phyloP scores from a whole-genome alignment of 2,329 filamentous ascomycete genomes.

The Apiospora aurea region DNA sequence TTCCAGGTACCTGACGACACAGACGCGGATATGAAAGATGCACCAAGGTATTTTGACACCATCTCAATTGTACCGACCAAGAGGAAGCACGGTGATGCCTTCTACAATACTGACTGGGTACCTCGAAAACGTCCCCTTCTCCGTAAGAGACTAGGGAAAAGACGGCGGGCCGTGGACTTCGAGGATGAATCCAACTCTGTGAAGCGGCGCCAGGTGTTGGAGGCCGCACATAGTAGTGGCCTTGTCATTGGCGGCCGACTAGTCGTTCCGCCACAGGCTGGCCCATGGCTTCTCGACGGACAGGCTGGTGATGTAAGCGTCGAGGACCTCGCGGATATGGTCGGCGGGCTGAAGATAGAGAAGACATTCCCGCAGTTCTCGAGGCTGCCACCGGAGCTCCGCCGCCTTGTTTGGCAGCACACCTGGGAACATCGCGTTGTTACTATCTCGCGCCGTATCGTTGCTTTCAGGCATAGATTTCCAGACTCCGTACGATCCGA shows the following conservation, averaged over 20 bases:
- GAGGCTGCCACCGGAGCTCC: constrained; percentile 29
- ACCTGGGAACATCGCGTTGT: constrained; percentile 29
- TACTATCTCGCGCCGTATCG: background rate
- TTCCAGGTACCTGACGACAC: background rate
- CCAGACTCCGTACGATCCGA: background rate
- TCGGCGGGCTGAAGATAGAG: background rate
- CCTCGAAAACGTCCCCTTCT: background rate
- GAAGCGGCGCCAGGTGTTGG: background rate
- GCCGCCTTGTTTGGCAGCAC: constrained; percentile 29
- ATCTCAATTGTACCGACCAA: background rate
- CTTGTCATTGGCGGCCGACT: background rate
- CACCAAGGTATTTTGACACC: background rate
- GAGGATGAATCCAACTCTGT: background rate
- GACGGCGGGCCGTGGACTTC: background rate
- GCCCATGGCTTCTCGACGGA: background rate
- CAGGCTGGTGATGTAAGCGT: background rate
- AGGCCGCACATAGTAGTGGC: background rate
- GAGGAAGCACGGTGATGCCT: background rate
- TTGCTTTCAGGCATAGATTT: background rate
- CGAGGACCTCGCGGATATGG: background rate
- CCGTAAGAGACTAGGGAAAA: background rate
- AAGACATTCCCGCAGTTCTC: constrained; percentile 26
- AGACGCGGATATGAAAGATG: background rate
- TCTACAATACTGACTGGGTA: background rate
- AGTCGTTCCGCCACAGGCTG: background rate